These are phyloP conservation scores for Trichoderma semiorbis DNA, from an alignment of 2,329 filamentous ascomycete species.

Conservation along the genomic window DNA sequence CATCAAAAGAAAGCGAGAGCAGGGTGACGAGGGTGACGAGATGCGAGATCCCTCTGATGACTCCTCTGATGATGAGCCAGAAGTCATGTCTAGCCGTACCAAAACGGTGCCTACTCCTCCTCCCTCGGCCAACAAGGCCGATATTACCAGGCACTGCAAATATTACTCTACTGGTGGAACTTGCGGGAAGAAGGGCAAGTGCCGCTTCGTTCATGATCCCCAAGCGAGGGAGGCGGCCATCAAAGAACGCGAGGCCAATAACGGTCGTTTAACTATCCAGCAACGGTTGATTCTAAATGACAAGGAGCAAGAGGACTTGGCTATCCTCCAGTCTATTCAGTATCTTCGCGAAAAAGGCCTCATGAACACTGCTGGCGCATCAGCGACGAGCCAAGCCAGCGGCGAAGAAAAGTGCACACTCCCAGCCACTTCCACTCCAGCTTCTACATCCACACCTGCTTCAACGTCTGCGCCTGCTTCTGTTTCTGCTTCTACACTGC, in stretches of 20 bases:
- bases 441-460: background rate
- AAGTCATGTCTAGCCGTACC: conserved; percentile 51
- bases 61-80: conserved; percentile 58
- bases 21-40: conserved; percentile 64
- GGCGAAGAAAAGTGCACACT: conserved; percentile 22
- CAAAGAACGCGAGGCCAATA: conserved; percentile 61
- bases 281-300: conserved; percentile 65
- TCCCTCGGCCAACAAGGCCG: conserved; percentile 53
- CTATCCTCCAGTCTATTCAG: conserved; percentile 62
- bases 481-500: conserved; percentile 9
- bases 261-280: conserved; percentile 62
- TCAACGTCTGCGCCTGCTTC: background rate
- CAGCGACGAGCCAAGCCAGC: conserved; percentile 18
- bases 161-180: conserved; percentile 67
- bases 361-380: conserved; percentile 33
- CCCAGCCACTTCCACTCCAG: background rate
- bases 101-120: conserved; percentile 28
- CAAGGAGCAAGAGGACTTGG: conserved; percentile 64
- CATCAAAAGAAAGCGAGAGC: conserved; percentile 65
- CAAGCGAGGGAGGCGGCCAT: conserved; percentile 61
- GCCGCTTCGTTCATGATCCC: conserved; percentile 66
- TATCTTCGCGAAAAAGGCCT: conserved; percentile 60
- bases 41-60: conserved; percentile 54
- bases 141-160: conserved; percentile 65
- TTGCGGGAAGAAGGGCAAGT: conserved; percentile 72